Percentiles rank a stretch among this genome's conserved stretches.
These are phyloP conservation scores for Talaromyces sp. DNA, from an alignment of 2,329 filamentous ascomycete genomes.

Conservation along the genomic window DNA sequence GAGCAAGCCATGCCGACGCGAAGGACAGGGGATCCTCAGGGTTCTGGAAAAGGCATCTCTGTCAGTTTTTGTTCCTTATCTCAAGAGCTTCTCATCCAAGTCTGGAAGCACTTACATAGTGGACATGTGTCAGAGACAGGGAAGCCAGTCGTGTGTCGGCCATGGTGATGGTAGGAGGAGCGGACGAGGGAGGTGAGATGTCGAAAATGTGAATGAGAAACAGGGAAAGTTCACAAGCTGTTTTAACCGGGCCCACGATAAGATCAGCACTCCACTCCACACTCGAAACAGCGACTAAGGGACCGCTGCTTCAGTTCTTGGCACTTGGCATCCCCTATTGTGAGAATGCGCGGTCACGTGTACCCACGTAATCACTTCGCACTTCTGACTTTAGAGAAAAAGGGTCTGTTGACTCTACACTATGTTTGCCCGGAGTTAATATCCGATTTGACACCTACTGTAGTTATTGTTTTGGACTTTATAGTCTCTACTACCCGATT, in stretches of 20 bases:
- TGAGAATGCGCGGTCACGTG: too few relatives aligned
- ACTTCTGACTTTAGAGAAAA: too few relatives aligned
- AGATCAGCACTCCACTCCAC: background rate
- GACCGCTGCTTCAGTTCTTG: too few relatives aligned
- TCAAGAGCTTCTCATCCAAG: background rate
- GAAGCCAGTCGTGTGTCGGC: slow-evolving; percentile 70
- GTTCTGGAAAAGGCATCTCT: slow-evolving; percentile 59
- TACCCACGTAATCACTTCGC: too few relatives aligned
- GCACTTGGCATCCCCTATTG: too few relatives aligned
- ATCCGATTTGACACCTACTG: too few relatives aligned
- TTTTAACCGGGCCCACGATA: slow-evolving; percentile 6
- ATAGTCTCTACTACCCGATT: too few relatives aligned
- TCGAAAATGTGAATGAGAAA: background rate
- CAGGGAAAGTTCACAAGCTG: slow-evolving; percentile 4
- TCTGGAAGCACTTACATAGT: slow-evolving; percentile 71
- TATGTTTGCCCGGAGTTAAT: too few relatives aligned
- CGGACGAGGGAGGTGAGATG: background rate
- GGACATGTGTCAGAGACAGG: slow-evolving; percentile 90
- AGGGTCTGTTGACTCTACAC: too few relatives aligned
- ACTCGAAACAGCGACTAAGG: too few relatives aligned
- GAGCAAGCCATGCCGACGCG: slow-evolving; percentile 88
- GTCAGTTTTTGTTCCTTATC: background rate
- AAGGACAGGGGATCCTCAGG: slow-evolving; percentile 82
- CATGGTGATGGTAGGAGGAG: slow-evolving; percentile 20
- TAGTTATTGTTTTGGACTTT: too few relatives aligned